Evolutionary conservation across 768 basidiomycete species (phyloP).

Genomic region (Russula ochroleuca): DNA sequence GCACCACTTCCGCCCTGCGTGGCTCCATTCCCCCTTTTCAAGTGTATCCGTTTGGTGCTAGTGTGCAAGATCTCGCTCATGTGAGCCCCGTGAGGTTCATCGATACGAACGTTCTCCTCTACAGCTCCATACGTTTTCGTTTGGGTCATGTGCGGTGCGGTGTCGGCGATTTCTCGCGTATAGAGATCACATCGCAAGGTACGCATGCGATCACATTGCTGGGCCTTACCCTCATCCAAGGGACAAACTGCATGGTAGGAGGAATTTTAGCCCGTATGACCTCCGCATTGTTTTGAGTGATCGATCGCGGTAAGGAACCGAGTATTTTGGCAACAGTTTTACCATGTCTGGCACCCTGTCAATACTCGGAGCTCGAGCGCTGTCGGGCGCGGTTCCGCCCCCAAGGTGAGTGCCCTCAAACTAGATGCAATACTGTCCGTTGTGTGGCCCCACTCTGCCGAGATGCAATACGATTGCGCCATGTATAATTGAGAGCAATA

Average conservation of each 20-base stretch:
- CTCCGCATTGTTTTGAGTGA: neutral
- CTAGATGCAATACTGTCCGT: neutral
- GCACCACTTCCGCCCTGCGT: neutral
- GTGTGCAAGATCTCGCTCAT: neutral
- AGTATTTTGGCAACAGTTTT: neutral
- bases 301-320: constrained; percentile 2
- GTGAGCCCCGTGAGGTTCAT: neutral
- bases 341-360: neutral
- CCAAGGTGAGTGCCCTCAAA: no score
- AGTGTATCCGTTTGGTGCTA: neutral
- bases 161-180: neutral
- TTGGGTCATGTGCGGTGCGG: neutral
- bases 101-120: neutral
- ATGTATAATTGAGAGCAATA: neutral
- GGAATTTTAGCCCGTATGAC: neutral
- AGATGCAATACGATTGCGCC: neutral
- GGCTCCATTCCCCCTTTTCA: neutral
- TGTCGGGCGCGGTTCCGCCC: neutral
- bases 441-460: neutral
- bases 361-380: neutral
- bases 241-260: neutral
- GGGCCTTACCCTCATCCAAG: neutral
- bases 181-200: neutral
- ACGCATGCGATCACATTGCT: neutral
- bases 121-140: neutral